Percentiles rank a stretch among this genome's conserved stretches.
phyloP scores from a whole-genome alignment of 176 grass and related monocot species.

The Alloteropsis semialata region DNA sequence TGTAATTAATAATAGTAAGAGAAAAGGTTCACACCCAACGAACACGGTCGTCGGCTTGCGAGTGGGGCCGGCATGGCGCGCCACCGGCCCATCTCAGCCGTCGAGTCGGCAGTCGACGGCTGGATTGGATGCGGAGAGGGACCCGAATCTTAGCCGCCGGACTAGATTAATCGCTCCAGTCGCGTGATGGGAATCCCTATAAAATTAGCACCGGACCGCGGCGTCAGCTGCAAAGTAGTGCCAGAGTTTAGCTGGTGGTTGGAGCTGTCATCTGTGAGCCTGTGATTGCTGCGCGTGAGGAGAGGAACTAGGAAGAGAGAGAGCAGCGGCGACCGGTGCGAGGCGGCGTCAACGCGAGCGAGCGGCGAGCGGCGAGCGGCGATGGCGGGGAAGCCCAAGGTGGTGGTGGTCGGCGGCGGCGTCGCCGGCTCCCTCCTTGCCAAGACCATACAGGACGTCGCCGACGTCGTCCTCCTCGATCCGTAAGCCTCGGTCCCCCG shows the following conservation, averaged over 20 bases:
- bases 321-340: neutral
- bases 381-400: conserved; percentile 28
- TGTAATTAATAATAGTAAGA: too few relatives aligned
- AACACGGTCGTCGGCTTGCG: too few relatives aligned
- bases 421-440: conserved; percentile 61
- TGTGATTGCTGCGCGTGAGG: neutral
- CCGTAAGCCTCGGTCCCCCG: conserved; percentile 34
- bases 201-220: neutral
- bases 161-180: too few relatives aligned
- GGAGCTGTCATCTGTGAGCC: neutral
- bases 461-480: conserved; percentile 67
- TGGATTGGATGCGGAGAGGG: neutral
- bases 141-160: neutral
- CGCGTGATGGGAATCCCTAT: too few relatives aligned
- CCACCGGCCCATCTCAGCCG: neutral
- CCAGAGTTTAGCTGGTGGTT: neutral
- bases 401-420: conserved; percentile 77
- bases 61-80: too few relatives aligned
- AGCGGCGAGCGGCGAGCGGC: neutral
- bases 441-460: conserved; percentile 57
- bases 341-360: neutral
- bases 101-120: neutral
- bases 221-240: too few relatives aligned
- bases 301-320: neutral
- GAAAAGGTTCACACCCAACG: too few relatives aligned